Evolutionary conservation across 169 alveolate genomes (phyloP), one percentile per base, ranked within the genome.

Genomic region (Cyclospora cayetanensis): DNA sequence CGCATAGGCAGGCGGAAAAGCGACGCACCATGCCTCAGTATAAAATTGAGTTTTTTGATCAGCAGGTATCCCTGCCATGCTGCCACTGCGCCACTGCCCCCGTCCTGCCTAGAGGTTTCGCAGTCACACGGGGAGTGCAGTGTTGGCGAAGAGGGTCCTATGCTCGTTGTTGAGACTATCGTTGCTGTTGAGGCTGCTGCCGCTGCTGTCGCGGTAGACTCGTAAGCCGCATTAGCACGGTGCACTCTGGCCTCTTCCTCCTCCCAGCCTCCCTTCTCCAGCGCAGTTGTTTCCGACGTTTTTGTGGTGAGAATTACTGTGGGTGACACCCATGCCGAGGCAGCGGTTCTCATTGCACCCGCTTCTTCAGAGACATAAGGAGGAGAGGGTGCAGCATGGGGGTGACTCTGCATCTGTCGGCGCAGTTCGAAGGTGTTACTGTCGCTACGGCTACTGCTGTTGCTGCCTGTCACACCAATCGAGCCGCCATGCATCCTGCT

Each of bases 11-110:
- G 63, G 9, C 66, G 34, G 74, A 87, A 87, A 11, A 87, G 92
- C 46, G 92, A 63, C 1, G 92, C 92, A 31, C 92, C 92, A 22
- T 87, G 92, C 18, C 92, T 27, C n/a, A 87, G 53, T 25, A 87
- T 87, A 74, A 87, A 87, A 50, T 70, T 87, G 37, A 87, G 35
- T 25, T 74, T 52, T n/a, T 87, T 87, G 63, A 87, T 87, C 18
- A 87, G 66, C 25, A 70, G 20, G 43, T 87, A 87, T 11, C 77
- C 35, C 43, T 87, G 34, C 5, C 92, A 12, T 1, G 42, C 92
- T 25, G 85, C 34, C 7, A 87, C 27, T 1, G 74, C 37, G 52
- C 43, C 74, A 20, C 74, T 12, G 29, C 83, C 50, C 53, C n/a
- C 83, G 25, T 15, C 43, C 31, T 12, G 35, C n/a, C 83, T 18